Conservation (phyloP, 2,329 filamentous ascomycete species). For the Ophiocordyceps robertsii region DNA sequence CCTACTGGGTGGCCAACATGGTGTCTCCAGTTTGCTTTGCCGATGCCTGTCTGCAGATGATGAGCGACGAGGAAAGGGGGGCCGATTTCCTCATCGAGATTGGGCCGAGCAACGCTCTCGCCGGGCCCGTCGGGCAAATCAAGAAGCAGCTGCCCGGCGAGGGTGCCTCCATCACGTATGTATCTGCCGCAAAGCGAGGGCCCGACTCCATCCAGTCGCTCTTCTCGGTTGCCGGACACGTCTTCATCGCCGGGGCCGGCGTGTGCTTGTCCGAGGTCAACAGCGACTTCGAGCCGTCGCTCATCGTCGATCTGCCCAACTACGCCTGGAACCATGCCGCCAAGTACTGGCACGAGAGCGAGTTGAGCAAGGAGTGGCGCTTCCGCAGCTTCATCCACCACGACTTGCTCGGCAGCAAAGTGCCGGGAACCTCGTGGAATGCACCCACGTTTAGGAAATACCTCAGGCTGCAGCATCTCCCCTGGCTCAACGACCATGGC, state of each 20-base stretch:
- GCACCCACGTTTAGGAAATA: constrained; percentile 26
- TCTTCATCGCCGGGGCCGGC: constrained; percentile 6
- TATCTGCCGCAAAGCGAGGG: constrained; percentile 6
- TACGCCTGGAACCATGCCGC: constrained; percentile 20
- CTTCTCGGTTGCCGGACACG: constrained; percentile 5
- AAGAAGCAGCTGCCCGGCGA: background rate
- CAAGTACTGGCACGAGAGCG: constrained; percentile 21
- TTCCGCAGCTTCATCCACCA: constrained; percentile 11
- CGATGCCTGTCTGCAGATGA: constrained; percentile 2
- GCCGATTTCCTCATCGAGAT: constrained; percentile 5
- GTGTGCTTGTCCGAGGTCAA: constrained; percentile 2
- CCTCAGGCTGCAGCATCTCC: constrained; percentile 20
- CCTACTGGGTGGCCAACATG: constrained; percentile 6
- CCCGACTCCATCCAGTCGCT: constrained; percentile 4
- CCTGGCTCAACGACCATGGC: constrained; percentile 32
- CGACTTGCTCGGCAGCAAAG: constrained; percentile 15
- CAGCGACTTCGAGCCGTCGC: background rate
- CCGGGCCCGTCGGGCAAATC: constrained; percentile 12
- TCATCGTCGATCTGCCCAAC: constrained; percentile 19
- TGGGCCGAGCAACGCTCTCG: constrained; percentile 13
- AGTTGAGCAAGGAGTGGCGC: constrained; percentile 9
- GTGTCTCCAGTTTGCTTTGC: constrained; percentile 6
- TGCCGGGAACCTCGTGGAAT: constrained; percentile 13
- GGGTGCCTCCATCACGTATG: constrained; percentile 3
- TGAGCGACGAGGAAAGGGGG: background rate